Base-by-base conservation (phyloP, 2,329 filamentous ascomycete genomes). In the Paecilomyces formosus region DNA sequence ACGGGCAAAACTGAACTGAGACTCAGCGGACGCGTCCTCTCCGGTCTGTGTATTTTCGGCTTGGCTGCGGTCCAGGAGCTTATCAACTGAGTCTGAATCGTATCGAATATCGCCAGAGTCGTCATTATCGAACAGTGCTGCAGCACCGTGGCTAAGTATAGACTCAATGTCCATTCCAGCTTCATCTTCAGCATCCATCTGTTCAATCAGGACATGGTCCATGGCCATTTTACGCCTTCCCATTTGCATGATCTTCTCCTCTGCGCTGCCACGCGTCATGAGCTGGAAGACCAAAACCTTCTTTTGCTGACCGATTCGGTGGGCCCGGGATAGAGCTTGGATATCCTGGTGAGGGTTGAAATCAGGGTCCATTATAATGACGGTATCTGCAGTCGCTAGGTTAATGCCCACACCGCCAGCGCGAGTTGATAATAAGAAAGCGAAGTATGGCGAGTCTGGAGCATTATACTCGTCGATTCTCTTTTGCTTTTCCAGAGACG, bases 271-370 rank as follows among this genome's bases (percentile, higher is more conserved):
- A 60, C 92, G 88, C 1, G 92, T 97, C 80, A 96, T 91, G 0
- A 99, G 78, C 71, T 97, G 93, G 68, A 97, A 96, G 64, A 95
- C 96, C 1, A 99, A 81, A 0, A 99, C 94, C 66, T 95, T 97
- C 64, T 94, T 92, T 73, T 92, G 91, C 74, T 99, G 95, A 0
- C 95, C 95, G 62, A 99, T 97, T 26, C 94, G 88, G 74, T 99
- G 94, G 18, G 93, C 94, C 63, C 95, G 87, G 30, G 93, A 96
- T 30, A 99, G 81, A 0, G 94, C 94, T 72, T 99, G 94, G 49
- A 99, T 89, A 68, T 99, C 95, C 74, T 99, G 94, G 69, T 99
- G 94, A 0, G 94, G 94, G 62, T 99, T 99, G 79, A 96, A 97
- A 70, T 99, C 94, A 0, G 91, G 91, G 66, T 99, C 92, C 64